Evolutionary conservation across 257 asterid species (phyloP), one percentile per base, ranked within the genome.

Genomic region (Apocynum venetum): DNA sequence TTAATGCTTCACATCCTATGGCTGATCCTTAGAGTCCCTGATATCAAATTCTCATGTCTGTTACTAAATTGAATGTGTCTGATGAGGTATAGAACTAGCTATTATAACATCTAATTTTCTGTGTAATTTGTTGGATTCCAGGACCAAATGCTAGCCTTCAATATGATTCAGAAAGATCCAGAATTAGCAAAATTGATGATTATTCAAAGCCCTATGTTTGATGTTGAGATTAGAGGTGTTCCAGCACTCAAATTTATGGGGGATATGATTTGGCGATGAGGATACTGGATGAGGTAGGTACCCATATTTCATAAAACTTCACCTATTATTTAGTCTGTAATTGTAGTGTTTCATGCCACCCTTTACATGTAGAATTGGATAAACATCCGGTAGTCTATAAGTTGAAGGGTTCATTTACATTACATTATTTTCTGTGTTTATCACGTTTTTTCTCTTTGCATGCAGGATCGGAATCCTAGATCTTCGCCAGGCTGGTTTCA

Each of bases 181-280:
- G 87, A 86, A 71, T 81, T 89, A 53, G 83, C 89, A 41, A 88
- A 77, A 31, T 61, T 92, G 86, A 83, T 46, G 72, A 44, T 85
- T 64, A 75, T 89, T 72, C 76, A 85, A 65, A 84, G 90, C 47
- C 93, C 92, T 61, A 76, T 91, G 79, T 79, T 87, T 69, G 97
- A 92, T 79, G 88, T 86, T 40, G 96, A 91, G 83, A 87, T 91
- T 75, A 87, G 93, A 81, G 94, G 97, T 2, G 87, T 89, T 51
- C 89, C 94, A 5, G 97, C 91, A 20, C 92, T 92, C 80, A 85
- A 83, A 63, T 90, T 83, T 77, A 85, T 89, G 90, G 96, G 97
- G 19, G 89, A 89, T 81, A n/a, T 79, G 19, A 82, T 92, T 71
- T 88, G 94, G 97, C 80, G 81, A 81, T 92, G 84, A 89, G 63